phyloP scores from a whole-genome alignment of 2,329 filamentous ascomycete genomes.

The Camillea tinctor region DNA sequence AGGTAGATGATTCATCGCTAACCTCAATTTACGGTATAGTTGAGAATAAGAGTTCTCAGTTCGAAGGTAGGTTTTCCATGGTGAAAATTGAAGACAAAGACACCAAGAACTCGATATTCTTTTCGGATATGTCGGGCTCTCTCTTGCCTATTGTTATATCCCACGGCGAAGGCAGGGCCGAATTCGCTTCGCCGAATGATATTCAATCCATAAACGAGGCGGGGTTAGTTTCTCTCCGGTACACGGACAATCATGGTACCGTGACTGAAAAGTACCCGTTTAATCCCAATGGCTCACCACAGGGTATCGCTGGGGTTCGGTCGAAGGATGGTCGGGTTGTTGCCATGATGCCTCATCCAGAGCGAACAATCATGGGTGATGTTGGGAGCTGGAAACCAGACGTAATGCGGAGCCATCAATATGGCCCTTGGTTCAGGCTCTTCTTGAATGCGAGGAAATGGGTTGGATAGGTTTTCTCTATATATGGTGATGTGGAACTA shows the following conservation, averaged over 20 bases:
- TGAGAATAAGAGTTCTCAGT: constrained; percentile 81
- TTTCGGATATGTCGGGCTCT: constrained; percentile 82
- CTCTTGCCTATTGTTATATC: constrained; percentile 82
- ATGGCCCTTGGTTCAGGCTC: constrained; percentile 81
- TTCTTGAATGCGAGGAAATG: constrained; percentile 86
- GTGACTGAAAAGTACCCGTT: constrained; percentile 81
- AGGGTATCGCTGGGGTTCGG: constrained; percentile 73
- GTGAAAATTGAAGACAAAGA: constrained; percentile 71
- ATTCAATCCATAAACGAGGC: constrained; percentile 57
- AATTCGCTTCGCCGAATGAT: constrained; percentile 57
- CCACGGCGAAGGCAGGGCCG: constrained; percentile 86
- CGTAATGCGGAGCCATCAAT: constrained; percentile 59
- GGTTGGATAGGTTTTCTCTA: constrained; percentile 58
- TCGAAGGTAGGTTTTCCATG: constrained; percentile 86
- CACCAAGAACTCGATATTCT: constrained; percentile 71
- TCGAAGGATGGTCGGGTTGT: constrained; percentile 72
- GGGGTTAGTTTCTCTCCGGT: constrained; percentile 75
- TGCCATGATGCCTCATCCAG: constrained; percentile 91
- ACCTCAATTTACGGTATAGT: constrained; percentile 40
- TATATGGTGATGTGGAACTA: background rate
- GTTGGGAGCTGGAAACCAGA: constrained; percentile 72
- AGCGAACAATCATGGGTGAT: constrained; percentile 81
- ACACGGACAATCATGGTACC: constrained; percentile 76
- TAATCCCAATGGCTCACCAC: constrained; percentile 85
- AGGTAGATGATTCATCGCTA: background rate